These are phyloP conservation scores for Dalbergia oliveri DNA, from an alignment of 306 rosid species.

Conservation along the genomic window DNA sequence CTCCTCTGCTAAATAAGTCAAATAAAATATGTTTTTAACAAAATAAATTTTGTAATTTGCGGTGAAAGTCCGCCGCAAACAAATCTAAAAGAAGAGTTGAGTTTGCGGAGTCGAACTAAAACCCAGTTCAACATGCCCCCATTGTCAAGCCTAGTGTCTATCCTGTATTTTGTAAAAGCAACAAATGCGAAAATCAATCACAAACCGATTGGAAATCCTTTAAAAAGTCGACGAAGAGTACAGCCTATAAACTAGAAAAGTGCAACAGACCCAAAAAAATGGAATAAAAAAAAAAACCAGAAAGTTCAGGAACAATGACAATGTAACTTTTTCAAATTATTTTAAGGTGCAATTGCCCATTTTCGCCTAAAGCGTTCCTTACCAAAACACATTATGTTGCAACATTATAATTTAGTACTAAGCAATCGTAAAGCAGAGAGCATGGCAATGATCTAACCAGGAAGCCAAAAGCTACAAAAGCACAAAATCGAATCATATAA, in stretches of 20 bases:
- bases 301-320: background rate
- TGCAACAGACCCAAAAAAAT: too few relatives aligned
- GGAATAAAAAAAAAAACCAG: too few relatives aligned
- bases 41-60: too few relatives aligned
- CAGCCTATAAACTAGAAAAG: background rate
- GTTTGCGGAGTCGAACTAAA: too few relatives aligned
- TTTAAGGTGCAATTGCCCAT: background rate
- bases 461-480: constrained; percentile 33
- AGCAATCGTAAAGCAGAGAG: background rate
- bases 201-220: background rate
- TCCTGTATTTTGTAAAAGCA: background rate
- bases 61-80: too few relatives aligned
- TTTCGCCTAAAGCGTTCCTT: background rate
- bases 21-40: too few relatives aligned
- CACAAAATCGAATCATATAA: constrained; percentile 36
- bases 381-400: background rate
- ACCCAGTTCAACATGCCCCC: too few relatives aligned
- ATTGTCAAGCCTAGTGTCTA: too few relatives aligned
- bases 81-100: too few relatives aligned
- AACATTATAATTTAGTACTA: background rate
- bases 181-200: background rate
- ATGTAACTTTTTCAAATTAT: background rate
- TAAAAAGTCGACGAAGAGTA: background rate
- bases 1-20: too few relatives aligned
- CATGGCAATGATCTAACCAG: background rate